phyloP scores from a whole-genome alignment of 805 yeast genomes.

The Saccharomycopsis vini region DNA sequence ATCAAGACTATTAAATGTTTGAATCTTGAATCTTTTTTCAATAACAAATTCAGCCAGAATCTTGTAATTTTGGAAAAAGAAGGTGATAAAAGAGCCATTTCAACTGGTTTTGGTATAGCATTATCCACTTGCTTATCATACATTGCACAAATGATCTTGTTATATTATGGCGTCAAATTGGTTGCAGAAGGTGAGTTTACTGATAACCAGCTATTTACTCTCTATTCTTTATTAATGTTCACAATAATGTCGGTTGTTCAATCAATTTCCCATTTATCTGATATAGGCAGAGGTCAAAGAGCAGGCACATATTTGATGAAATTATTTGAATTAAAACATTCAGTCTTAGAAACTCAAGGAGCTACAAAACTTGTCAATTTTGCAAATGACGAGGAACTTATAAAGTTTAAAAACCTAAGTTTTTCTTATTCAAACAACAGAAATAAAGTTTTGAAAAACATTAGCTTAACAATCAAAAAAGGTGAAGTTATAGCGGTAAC shows the following conservation, averaged over 20 bases:
- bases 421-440: constrained; percentile 29
- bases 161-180: constrained; percentile 73
- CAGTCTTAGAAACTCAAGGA: neutral
- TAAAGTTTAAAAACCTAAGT: constrained; percentile 36
- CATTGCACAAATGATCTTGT: constrained; percentile 59
- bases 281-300: constrained; percentile 68
- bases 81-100: constrained; percentile 46
- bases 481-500: constrained; percentile 56
- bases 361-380: neutral
- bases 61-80: constrained; percentile 27
- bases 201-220: constrained; percentile 51
- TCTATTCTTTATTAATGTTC: constrained; percentile 64
- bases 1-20: constrained; percentile 57
- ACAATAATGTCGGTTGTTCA: constrained; percentile 57
- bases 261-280: constrained; percentile 62
- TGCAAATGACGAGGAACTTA: constrained; percentile 17
- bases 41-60: constrained; percentile 26
- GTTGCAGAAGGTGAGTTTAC: constrained; percentile 48
- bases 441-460: constrained; percentile 31
- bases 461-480: constrained; percentile 34
- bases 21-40: constrained; percentile 43
- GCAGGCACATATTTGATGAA: constrained; percentile 45
- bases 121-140: constrained; percentile 43
- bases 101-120: constrained; percentile 62
- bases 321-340: constrained; percentile 10